Evolutionary conservation across 176 grass and related monocot genomes (phyloP).

Genomic region (Musa itinerans): DNA sequence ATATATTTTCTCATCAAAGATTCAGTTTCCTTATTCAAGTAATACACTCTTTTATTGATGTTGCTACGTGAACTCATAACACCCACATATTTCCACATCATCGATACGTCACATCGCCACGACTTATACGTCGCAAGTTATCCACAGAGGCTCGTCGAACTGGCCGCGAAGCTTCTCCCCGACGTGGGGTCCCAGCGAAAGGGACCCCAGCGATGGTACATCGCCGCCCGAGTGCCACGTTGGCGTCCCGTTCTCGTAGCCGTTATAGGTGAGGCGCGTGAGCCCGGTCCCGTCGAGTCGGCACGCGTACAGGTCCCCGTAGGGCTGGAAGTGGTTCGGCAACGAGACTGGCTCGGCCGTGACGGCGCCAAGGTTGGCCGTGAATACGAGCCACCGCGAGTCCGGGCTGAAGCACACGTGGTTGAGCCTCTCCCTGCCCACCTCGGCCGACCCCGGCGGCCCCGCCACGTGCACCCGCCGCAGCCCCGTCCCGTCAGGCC

Average conservation of each 20-base stretch:
- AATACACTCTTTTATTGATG: no score
- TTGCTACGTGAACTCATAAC: no score
- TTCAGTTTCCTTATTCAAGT: no score
- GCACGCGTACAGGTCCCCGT: slow-evolving; percentile 72
- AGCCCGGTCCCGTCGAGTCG: slow-evolving; percentile 51
- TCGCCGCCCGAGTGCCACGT: slow-evolving; percentile 26
- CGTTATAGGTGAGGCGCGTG: slow-evolving; percentile 60
- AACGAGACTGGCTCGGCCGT: slow-evolving; percentile 46
- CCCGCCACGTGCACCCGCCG: slow-evolving; percentile 56
- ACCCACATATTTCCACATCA: no score
- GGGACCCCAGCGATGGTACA: slow-evolving; percentile 5
- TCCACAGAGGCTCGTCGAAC: slow-evolving; percentile 74
- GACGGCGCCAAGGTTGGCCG: slow-evolving; percentile 53
- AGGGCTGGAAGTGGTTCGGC: slow-evolving; percentile 84
- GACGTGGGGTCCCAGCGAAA: slow-evolving; percentile 10
- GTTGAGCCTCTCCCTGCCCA: slow-evolving; percentile 73
- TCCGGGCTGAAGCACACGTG: slow-evolving; percentile 90
- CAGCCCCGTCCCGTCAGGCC: slow-evolving; percentile 48
- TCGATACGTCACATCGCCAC: no score
- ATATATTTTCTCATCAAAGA: no score
- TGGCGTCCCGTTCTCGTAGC: slow-evolving; percentile 85
- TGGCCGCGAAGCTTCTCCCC: slow-evolving; percentile 44
- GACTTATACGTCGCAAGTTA: slow-evolving; percentile 39
- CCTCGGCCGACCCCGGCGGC: slow-evolving; percentile 30
- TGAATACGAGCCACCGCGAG: slow-evolving; percentile 74